A percentile compares a stretch with the other conserved stretches of the same genome.
Conservation (phyloP, 495 filamentous ascomycete genomes). For the Elasticomyces elasticus region DNA sequence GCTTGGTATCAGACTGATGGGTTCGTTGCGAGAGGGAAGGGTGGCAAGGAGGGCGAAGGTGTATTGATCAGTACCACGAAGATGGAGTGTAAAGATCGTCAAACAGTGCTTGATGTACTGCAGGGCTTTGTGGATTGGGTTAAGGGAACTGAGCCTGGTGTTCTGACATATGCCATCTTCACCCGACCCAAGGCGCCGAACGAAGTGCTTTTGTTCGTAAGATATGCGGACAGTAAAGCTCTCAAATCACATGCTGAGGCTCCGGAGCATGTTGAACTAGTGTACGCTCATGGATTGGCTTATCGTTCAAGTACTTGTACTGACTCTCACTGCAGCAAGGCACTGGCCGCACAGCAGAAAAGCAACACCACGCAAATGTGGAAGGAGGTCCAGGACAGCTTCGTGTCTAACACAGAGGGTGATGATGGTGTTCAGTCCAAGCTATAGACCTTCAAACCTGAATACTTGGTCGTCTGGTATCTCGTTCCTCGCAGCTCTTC, state of each 20-base stretch:
- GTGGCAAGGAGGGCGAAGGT: neutral
- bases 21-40: constrained; percentile 4
- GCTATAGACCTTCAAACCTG: too few species aligned
- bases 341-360: neutral
- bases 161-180: constrained; percentile 13
- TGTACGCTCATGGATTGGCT: neutral
- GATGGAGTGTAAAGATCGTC: constrained; percentile 5
- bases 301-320: neutral
- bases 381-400: constrained; percentile 18
- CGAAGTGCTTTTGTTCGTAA: constrained; percentile 11
- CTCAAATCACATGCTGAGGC: constrained; percentile 9
- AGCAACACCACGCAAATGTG: constrained; percentile 8
- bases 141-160: constrained; percentile 7
- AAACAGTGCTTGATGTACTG: neutral
- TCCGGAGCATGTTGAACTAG: constrained; percentile 11
- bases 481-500: too few species aligned
- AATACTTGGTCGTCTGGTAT: too few species aligned
- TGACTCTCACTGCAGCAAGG: neutral
- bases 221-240: constrained; percentile 5
- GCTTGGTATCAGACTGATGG: constrained; percentile 14
- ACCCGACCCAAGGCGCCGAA: constrained; percentile 8
- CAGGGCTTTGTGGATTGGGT: constrained; percentile 10
- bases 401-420: constrained; percentile 6
- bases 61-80: constrained; percentile 10
- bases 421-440: constrained; percentile 1